Conservation (phyloP, 352 stramenopile genomes). For the Phytophthora idaei region DNA sequence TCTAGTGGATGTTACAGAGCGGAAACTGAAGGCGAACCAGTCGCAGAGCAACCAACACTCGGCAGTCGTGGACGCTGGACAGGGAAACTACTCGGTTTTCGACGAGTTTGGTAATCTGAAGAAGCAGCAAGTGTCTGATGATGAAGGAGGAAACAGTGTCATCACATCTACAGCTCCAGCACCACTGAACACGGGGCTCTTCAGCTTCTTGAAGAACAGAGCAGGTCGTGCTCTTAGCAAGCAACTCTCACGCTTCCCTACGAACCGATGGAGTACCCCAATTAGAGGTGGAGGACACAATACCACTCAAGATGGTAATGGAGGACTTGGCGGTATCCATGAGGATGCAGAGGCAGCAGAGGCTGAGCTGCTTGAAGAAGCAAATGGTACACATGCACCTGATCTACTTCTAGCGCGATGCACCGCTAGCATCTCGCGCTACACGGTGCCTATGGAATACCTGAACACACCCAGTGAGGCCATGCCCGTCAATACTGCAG, state of each 20-base stretch:
- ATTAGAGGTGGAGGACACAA: conserved; percentile 11
- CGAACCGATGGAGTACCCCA: conserved; percentile 31
- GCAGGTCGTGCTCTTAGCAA: conserved; percentile 69
- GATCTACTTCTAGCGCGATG: conserved; percentile 56
- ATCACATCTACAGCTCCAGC: conserved; percentile 11
- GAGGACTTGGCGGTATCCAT: conserved; percentile 44
- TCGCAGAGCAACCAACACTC: conserved; percentile 45
- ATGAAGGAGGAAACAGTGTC: conserved; percentile 9
- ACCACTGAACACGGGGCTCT: conserved; percentile 71
- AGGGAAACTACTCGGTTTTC: conserved; percentile 70
- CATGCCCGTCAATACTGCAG: conserved; percentile 58
- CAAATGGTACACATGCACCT: conserved; percentile 31
- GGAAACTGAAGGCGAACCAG: conserved; percentile 55
- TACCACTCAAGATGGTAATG: conserved; percentile 16
- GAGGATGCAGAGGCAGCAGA: conserved; percentile 55
- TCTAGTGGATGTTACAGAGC: conserved; percentile 72
- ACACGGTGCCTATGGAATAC: conserved; percentile 63
- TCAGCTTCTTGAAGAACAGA: conserved; percentile 78
- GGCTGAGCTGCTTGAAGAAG: conserved; percentile 23
- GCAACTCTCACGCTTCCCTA: conserved; percentile 60
- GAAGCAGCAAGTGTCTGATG: conserved; percentile 38
- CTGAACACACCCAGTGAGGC: conserved; percentile 52
- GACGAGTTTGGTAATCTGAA: conserved; percentile 86
- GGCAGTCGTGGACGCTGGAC: conserved; percentile 59
- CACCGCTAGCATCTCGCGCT: conserved; percentile 57